Conservation (phyloP, 1,284 basidiomycete species). For the Albatrellus sp. region DNA sequence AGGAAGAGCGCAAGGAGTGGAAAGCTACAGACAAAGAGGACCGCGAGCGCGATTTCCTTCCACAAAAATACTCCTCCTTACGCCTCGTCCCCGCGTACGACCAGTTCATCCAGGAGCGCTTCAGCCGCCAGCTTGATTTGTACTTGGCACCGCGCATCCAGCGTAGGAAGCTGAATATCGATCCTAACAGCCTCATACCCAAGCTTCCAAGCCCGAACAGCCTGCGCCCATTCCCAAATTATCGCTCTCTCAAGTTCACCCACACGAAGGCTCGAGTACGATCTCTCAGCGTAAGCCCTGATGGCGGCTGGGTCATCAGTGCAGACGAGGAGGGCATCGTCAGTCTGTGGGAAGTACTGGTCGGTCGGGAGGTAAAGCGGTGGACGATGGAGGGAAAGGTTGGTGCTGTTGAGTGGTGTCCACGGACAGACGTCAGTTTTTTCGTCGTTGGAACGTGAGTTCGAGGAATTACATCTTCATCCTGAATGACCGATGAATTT, state of each 20-base stretch:
- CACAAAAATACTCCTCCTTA: constrained; percentile 77
- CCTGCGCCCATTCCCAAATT: constrained; percentile 90
- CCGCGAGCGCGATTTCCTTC: constrained; percentile 82
- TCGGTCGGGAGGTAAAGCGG: constrained; percentile 81
- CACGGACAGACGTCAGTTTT: constrained; percentile 72
- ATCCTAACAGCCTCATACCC: constrained; percentile 85
- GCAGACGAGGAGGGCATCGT: constrained; percentile 88
- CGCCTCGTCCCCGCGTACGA: constrained; percentile 89
- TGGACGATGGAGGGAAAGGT: constrained; percentile 82
- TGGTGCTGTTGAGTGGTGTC: constrained; percentile 89
- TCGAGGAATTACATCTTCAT: constrained; percentile 3
- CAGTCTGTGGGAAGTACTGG: constrained; percentile 87
- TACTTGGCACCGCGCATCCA: constrained; percentile 95
- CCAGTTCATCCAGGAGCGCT: constrained; percentile 88
- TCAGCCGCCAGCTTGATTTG: constrained; percentile 90
- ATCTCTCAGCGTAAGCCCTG: constrained; percentile 73
- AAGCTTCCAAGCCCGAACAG: constrained; percentile 93
- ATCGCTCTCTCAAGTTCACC: constrained; percentile 61
- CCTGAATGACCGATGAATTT: constrained; percentile 7
- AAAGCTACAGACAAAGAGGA: constrained; percentile 83
- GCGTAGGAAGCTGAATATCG: constrained; percentile 77
- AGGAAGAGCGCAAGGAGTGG: constrained; percentile 79
- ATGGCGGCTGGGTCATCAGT: constrained; percentile 85
- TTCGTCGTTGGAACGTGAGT: constrained; percentile 77
- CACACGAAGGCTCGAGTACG: constrained; percentile 68